Percentiles rank a stretch among this genome's conserved stretches.
These are phyloP conservation scores for Rhodosporidiobolus odoratus DNA, from an alignment of 768 basidiomycete species.

Conservation along the genomic window DNA sequence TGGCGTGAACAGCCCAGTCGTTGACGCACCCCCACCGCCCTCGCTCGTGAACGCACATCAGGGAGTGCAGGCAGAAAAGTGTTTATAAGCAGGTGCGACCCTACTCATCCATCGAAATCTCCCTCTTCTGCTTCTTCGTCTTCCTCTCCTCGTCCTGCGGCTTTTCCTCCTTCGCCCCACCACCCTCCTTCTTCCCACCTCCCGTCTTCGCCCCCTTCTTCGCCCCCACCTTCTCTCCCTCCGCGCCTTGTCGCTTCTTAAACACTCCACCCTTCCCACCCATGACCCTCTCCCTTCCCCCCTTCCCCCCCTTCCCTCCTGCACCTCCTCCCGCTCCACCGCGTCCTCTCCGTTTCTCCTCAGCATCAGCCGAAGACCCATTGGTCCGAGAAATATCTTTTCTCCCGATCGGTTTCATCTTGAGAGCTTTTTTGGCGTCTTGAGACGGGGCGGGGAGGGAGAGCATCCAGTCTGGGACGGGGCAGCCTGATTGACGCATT, in stretches of 20 bases:
- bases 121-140: conserved; percentile 25
- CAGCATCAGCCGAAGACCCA: conserved; percentile 32
- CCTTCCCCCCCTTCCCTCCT: conserved; percentile 56
- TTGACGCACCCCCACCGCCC: too few relatives aligned
- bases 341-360: conserved; percentile 59
- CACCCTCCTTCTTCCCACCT: too few relatives aligned
- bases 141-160: not conserved
- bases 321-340: conserved; percentile 51
- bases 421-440: conserved; percentile 76
- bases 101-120: conserved; percentile 26
- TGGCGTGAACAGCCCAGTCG: too few relatives aligned
- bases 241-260: conserved; percentile 1
- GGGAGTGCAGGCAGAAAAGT: not conserved
- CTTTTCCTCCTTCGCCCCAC: too few relatives aligned
- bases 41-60: not conserved
- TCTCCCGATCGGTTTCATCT: conserved; percentile 57
- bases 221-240: not conserved
- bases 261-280: conserved; percentile 27
- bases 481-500: conserved; percentile 82
- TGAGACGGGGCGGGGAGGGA: conserved; percentile 89
- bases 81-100: not conserved
- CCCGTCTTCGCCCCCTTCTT: not conserved
- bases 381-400: conserved; percentile 52
- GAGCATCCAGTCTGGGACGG: conserved; percentile 91
- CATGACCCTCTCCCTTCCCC: conserved; percentile 45